Evolutionary conservation across 1,284 basidiomycete genomes (phyloP), one percentile per base, ranked within the genome.

Genomic region (Tilletia horrida): DNA sequence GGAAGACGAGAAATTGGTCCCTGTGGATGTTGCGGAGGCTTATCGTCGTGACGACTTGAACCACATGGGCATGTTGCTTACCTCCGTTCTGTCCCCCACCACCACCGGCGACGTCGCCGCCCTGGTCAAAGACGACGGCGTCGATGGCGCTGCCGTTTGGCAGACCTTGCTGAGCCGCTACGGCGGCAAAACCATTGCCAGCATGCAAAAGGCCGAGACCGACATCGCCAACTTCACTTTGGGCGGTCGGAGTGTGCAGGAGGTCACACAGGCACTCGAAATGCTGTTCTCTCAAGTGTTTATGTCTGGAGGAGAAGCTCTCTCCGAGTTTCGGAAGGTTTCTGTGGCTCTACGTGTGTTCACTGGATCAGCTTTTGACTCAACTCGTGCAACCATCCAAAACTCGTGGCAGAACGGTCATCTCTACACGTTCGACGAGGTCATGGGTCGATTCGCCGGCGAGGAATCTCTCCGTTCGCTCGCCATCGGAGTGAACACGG

Each of bases 401-500:
- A 48, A 16, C 18, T 13, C n/a, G 7, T 25, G n/a, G 50, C 50
- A 55, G 25, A 55, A 29, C 50, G 50, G 50, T 27, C 21, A 55
- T 23, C 50, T 27, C 23, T 55, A 55, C 50, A 55, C 50, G 18
- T 55, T 55, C 25, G 50, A 55, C 50, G 50, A 55, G 23, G 21
- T 55, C 50, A 55, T 55, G 50, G 29, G 50, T 55, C 50, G 50
- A 7, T 55, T 55, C 50, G 13, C 50, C 23, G 50, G 50, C 16
- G 50, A 55, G 29, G 50, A 55, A 29, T 14, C 18, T 7, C 50
- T 55, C 14, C 50, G 25, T 27, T 25, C 14, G 23, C 18, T 55
- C 18, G 50, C 50, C 14, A 13, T 13, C 7, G 7, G 21, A 14
- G 14, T 13, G 6, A 55, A 21, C 23, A 29, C 25, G 13, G 50